Evolutionary conservation across 306 rosid species (phyloP).

Genomic region (Begonia masoniana): DNA sequence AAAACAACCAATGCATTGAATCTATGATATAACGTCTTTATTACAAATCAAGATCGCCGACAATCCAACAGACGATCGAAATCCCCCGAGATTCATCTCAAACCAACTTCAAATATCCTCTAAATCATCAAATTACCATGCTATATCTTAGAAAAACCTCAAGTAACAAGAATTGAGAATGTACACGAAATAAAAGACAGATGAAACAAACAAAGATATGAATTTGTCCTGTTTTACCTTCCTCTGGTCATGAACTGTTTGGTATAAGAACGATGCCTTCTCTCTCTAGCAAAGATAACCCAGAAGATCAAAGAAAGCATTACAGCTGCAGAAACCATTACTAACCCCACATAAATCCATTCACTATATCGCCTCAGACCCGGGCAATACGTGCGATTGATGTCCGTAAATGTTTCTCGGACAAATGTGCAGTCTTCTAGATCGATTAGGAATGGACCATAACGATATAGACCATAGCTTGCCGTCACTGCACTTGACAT

Average conservation of each 20-base stretch:
- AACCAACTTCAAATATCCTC: too few relatives aligned
- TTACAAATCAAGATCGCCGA: too few relatives aligned
- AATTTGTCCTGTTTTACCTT: too few relatives aligned
- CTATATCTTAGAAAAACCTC: too few relatives aligned
- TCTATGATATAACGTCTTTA: too few relatives aligned
- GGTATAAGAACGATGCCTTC: slow-evolving; percentile 51
- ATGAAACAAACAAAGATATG: too few relatives aligned
- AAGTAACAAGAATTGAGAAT: too few relatives aligned
- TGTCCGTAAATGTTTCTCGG: slow-evolving; percentile 36
- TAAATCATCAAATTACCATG: too few relatives aligned
- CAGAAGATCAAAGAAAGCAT: slow-evolving; percentile 57
- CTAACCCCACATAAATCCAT: slow-evolving; percentile 43
- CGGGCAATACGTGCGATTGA: slow-evolving; percentile 43
- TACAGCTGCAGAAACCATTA: slow-evolving; percentile 44
- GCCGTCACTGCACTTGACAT: slow-evolving; percentile 30
- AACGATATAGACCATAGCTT: slow-evolving; percentile 43
- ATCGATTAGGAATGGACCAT: slow-evolving; percentile 45
- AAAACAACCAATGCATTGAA: too few relatives aligned
- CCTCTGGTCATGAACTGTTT: slow-evolving; percentile 26
- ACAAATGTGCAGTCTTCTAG: slow-evolving; percentile 55
- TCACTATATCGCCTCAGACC: slow-evolving; percentile 15
- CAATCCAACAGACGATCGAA: too few relatives aligned
- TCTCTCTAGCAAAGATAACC: slow-evolving; percentile 53
- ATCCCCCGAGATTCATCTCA: too few relatives aligned
- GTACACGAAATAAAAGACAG: too few relatives aligned